Conservation (phyloP, 148 eudicot genomes). For the Gaultheria prostrata region DNA sequence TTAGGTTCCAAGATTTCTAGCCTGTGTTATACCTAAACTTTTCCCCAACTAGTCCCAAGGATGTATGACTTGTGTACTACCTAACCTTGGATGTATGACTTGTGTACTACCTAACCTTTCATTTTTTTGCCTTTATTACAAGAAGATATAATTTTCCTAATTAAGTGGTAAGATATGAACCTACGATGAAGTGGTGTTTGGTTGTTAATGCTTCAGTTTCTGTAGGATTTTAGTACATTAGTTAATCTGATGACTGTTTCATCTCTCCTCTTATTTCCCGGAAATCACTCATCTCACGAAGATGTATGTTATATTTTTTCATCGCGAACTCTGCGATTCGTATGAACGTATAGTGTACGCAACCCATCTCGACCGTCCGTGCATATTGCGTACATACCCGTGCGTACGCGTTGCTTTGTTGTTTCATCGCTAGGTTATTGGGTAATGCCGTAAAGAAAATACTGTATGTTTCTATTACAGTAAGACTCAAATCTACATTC, state of each 20-base stretch:
- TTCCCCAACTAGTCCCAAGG: neutral
- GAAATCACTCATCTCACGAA: neutral
- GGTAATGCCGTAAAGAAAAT: no score
- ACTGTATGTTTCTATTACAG: no score
- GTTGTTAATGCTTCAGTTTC: neutral
- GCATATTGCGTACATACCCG: no score
- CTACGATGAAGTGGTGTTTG: neutral
- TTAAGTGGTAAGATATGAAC: neutral
- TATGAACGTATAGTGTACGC: no score
- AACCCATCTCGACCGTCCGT: no score
- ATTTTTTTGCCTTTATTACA: neutral
- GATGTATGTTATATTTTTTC: no score
- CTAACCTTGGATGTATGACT: neutral
- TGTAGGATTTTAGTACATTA: neutral
- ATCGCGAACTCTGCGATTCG: no score
- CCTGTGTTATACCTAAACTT: neutral
- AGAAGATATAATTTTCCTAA: neutral
- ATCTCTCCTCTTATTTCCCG: neutral
- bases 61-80: neutral
- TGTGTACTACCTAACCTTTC: neutral
- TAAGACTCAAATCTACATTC: no score
- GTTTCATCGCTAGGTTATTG: no score
- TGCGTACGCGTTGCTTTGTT: no score
- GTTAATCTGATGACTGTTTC: neutral
- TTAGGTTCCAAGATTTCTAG: neutral